Evolutionary conservation across 2,329 filamentous ascomycete genomes (phyloP), one percentile per base, ranked within the genome.

Genomic region (Cercospora sp.): DNA sequence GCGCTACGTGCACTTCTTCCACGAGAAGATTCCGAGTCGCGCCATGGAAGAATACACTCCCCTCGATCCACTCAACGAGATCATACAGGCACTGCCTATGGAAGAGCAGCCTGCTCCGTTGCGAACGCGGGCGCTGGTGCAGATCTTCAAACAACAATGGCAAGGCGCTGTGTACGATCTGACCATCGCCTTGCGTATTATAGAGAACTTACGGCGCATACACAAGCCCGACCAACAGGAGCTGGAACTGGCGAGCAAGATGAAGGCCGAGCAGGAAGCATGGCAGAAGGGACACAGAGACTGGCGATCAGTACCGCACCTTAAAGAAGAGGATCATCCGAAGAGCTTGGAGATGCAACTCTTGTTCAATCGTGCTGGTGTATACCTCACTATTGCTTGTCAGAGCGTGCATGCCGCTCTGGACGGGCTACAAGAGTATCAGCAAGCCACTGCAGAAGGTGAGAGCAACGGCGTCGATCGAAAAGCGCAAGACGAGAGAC

Each of bases 1-100:
- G 30, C 91, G 90, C 78, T 95, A 95, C 77, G 92, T 95, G n/a
- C 91, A 95, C 77, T 95, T 94, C 81, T 96, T 96, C 79, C 91
- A 94, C 80, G 91, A 96, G 80, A 95, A 94, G 85, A 94, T 95
- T 28, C 90, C 91, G 1, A 91, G 88, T 48, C 83, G 90, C 51
- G 88, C 90, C 77, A 82, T 95, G 77, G 90, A 89, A 40, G 87
- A 92, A 74, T 89, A 86, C 73, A 94, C 91, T 8, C 89, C 87
- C 69, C 79, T 94, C 66, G 81, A 86, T 63, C 84, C 88, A 3
- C 79, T 96, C 71, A 84, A 89, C 76, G 86, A 91, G 42, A 87
- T 94, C 65, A 89, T 94, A 68, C 80, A 82, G 12, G 85, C 88
- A 48, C 81, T 86, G 20, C 88, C 90, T 1, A 84, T 82, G 55